These are phyloP conservation scores for Apiotrichum gracile DNA, from an alignment of 1,284 basidiomycete species.

Conservation along the genomic window DNA sequence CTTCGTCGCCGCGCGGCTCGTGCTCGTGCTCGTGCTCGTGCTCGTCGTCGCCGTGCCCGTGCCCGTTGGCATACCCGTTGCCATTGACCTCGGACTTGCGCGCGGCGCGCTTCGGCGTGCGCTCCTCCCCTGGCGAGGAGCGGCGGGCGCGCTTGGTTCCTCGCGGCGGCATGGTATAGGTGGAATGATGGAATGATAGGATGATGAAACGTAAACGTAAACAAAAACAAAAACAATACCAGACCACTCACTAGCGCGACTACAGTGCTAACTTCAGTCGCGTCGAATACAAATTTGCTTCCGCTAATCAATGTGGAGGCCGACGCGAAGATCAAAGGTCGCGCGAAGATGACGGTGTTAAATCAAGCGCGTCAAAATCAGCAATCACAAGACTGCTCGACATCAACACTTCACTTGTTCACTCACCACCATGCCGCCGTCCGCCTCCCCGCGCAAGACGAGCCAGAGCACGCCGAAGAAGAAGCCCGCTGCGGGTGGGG, in stretches of 20 bases:
- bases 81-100: not conserved
- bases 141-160: slow-evolving; percentile 2
- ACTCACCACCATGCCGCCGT: slow-evolving; percentile 7
- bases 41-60: not conserved
- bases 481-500: slow-evolving; percentile 11
- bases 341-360: slow-evolving; percentile 14
- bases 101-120: not conserved
- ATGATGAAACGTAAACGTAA: not conserved
- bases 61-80: not conserved
- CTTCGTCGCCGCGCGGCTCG: not conserved
- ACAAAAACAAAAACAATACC: no score
- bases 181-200: not conserved
- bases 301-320: not conserved
- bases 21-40: not conserved
- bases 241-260: no score
- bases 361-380: no score
- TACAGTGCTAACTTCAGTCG: not conserved
- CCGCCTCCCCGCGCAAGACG: slow-evolving; percentile 10
- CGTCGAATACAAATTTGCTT: not conserved
- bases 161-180: not conserved
- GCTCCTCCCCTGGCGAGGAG: slow-evolving; percentile 3
- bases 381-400: no score
- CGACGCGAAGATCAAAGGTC: not conserved
- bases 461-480: slow-evolving; percentile 9
- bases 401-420: not conserved